Base-by-base conservation (phyloP, 2,329 filamentous ascomycete genomes). In the Myriangium duriaei region DNA sequence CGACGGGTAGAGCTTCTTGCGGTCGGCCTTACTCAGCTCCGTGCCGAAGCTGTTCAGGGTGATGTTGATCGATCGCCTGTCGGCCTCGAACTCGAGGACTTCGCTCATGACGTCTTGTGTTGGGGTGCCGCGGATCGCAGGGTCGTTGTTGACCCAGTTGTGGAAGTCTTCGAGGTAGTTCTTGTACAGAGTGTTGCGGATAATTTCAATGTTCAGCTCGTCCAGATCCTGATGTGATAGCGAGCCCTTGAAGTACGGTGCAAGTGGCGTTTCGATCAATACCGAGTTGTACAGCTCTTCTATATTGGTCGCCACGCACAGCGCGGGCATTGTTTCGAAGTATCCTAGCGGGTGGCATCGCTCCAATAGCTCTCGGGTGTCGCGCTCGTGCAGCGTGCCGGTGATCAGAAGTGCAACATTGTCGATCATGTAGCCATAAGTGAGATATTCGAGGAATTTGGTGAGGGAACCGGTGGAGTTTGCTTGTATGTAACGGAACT, bases 361-460 rank as follows among this genome's bases (percentile, higher is more conserved):
- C 56, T 96, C 91, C 38, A 98, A 68, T 45, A 98, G 74, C 64
- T 98, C 91, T 43, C 87, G 79, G 3, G 91, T 98, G 60, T 98
- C 91, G 57, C 91, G 77, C 65, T 98, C 92, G 64, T 98, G 91
- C 18, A 98, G 74, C 10, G 91, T 98, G 45, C 91, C 91, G 14
- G 91, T 98, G 61, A 98, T 98, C 54, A 98, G 76, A 29, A 98
- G 79, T 28, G 92, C 91, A 37, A 98, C 86, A 54, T 98, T 98
- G 65, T 98, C 91, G 62, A 98, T 98, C 91, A 98, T 98, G 71
- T 98, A 98, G 45, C 87, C 88, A 60, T 98, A 98, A 1, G 91
- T 98, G 44, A 98, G 69, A 62, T 94, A 98, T 61, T 96, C 86
- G 75, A 98, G 86, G 62, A 98, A 98, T 57, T 84, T 86, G 45